Base-by-base conservation (phyloP, 2,329 filamentous ascomycete species). In the Myriangium duriaei region DNA sequence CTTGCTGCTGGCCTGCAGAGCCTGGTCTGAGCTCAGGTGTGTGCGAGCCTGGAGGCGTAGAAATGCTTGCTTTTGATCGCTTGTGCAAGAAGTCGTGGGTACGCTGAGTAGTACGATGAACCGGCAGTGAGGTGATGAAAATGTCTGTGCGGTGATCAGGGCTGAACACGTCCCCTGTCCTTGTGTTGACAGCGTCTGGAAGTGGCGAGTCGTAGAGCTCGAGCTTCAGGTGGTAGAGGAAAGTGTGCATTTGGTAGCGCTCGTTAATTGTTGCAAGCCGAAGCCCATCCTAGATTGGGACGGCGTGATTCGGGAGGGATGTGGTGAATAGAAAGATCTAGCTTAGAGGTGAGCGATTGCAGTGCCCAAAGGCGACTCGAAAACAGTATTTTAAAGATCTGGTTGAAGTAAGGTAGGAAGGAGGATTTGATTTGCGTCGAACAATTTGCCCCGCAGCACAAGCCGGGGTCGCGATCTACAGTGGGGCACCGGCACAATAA, bases 171-270 rank as follows among this genome's bases (percentile, higher is more conserved):
- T 35, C 17, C 36, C 48, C 30, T 45, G 29, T 17, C 14, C 46
- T 13, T 30, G 26, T 30, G 30, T 30, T 30, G 34, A 17, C 14
- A 9, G 39, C 21, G 16, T 26, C 36, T 42, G 38, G n/a, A 28
- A 34, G 19, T 34, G 18, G 36, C 19, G 13, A 59, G 45, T 64
- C 54, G 49, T 73, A 66, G 12, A 79, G 58, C 65, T 79, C 74
- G 48, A 79, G 64, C 46, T 63, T 64, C 42, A 79, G 54, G 50
- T 79, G 72, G 51, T 74, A 79, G 55, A 76, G 77, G 55, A 75
- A 77, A 35, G 69, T 67, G 54, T 69, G 69, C 71, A 74, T 74
- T 47, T 32, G 21, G 62, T 38, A 14, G 31, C 31, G 13, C n/a
- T n/a, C n/a, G n/a, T n/a, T n/a, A 16, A 16, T 32, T 10, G 10